phyloP scores from a whole-genome alignment of 805 yeast genomes.

The Metschnikowia cerradonensis region DNA sequence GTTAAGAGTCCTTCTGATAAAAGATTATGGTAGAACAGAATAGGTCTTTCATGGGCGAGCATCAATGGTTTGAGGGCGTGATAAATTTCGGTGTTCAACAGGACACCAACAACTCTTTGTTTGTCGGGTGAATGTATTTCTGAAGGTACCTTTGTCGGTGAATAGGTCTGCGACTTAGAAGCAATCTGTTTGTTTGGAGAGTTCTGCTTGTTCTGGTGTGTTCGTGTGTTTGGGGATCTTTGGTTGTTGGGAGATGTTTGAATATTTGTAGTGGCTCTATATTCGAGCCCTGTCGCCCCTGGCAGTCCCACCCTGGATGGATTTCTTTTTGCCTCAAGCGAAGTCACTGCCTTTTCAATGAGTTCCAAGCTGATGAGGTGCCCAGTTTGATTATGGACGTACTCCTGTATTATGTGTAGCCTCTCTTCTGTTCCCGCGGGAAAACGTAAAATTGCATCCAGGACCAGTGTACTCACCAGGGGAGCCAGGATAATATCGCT shows the following conservation, averaged over 20 bases:
- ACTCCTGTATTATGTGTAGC: background rate
- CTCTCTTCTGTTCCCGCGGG: background rate
- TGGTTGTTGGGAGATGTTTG: background rate
- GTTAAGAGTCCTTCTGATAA: conserved; percentile 10
- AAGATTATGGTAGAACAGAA: conserved; percentile 12
- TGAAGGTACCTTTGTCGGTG: no score
- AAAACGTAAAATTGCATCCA: background rate
- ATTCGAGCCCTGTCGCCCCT: background rate
- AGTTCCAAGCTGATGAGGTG: background rate
- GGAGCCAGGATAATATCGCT: no score
- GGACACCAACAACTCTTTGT: no score
- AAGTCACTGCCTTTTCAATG: background rate
- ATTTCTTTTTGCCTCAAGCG: background rate
- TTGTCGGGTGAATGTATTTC: no score
- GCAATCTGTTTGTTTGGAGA: no score
- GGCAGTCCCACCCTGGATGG: background rate
- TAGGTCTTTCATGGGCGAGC: conserved; percentile 4
- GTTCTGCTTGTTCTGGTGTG: no score
- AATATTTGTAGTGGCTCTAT: background rate
- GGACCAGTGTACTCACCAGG: background rate
- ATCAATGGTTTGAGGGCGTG: background rate
- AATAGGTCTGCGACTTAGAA: no score
- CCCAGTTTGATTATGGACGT: background rate
- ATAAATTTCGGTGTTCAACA: no score
- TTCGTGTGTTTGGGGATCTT: background rate